A percentile compares a stretch with the other conserved stretches of the same genome.
phyloP scores from a whole-genome alignment of 1,284 basidiomycete species.

The Pulveroboletus sp. region DNA sequence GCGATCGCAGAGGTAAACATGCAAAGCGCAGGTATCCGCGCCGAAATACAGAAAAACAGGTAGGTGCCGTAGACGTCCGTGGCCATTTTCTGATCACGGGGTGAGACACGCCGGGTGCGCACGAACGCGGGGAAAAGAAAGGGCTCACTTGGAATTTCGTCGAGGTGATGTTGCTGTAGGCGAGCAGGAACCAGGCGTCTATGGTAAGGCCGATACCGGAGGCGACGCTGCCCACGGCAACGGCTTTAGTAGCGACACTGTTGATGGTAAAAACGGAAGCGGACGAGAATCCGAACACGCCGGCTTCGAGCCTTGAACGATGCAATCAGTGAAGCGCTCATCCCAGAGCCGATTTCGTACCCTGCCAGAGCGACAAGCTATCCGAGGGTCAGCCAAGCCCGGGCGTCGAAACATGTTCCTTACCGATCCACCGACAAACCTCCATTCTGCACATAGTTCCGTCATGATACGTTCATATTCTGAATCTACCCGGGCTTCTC shows the following conservation, averaged over 20 bases:
- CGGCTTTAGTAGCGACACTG: conserved; percentile 40
- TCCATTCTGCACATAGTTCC: conserved; percentile 48
- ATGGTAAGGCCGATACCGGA: conserved; percentile 59
- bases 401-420: conserved; percentile 13
- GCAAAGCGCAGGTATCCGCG: conserved; percentile 56
- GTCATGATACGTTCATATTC: conserved; percentile 42
- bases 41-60: conserved; percentile 62
- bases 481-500: conserved; percentile 42
- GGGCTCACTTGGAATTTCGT: conserved; percentile 49
- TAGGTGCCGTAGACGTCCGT: conserved; percentile 55
- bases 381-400: not conserved
- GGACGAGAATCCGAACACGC: conserved; percentile 57
- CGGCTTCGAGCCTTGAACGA: conserved; percentile 42
- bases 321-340: not conserved
- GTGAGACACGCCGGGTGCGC: not conserved
- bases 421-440: conserved; percentile 42
- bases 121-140: not conserved
- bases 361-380: conserved; percentile 52
- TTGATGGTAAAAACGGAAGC: conserved; percentile 47
- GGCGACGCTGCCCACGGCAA: conserved; percentile 53
- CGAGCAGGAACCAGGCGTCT: conserved; percentile 59
- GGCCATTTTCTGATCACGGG: conserved; percentile 41
- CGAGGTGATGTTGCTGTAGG: conserved; percentile 49
- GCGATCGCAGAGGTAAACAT: conserved; percentile 50
- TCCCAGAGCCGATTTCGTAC: conserved; percentile 29